These are phyloP conservation scores for Apiotrichum gamsii DNA, from an alignment of 1,284 basidiomycete species.

Conservation along the genomic window DNA sequence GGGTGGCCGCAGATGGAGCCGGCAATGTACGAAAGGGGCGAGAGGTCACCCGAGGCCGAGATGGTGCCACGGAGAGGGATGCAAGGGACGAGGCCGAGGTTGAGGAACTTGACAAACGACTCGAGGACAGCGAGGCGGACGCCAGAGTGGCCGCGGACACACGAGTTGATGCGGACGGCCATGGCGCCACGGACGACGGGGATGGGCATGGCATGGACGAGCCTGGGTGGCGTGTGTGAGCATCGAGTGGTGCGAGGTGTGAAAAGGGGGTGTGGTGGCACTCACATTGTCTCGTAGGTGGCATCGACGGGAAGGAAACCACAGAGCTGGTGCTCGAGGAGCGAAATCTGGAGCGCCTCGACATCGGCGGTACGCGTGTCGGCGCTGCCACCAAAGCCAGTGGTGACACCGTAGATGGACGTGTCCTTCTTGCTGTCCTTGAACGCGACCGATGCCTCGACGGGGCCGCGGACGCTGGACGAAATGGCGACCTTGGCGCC, in stretches of 20 bases:
- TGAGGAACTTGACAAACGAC: conserved; percentile 15
- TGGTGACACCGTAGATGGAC: conserved; percentile 19
- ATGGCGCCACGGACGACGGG: conserved; percentile 18
- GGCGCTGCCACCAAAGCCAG: conserved; percentile 17
- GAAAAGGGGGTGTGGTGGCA: not conserved
- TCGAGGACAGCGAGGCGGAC: conserved; percentile 18
- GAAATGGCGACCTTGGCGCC: conserved; percentile 11
- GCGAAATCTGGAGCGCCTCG: conserved; percentile 18
- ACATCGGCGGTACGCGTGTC: conserved; percentile 18
- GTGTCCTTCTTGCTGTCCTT: conserved; percentile 20
- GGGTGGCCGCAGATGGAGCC: conserved; percentile 19
- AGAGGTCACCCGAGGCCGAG: conserved; percentile 16
- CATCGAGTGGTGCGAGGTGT: no score
- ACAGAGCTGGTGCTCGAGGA: conserved; percentile 22
- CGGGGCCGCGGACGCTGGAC: conserved; percentile 2
- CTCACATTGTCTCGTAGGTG: conserved; percentile 15
- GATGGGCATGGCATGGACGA: conserved; percentile 16
- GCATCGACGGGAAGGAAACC: conserved; percentile 16
- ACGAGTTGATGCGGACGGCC: conserved; percentile 18
- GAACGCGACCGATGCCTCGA: conserved; percentile 17
- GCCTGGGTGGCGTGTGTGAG: no score
- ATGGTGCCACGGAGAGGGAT: conserved; percentile 19
- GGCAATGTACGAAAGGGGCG: conserved; percentile 16
- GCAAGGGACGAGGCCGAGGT: conserved; percentile 17
- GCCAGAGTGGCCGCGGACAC: conserved; percentile 21